Percentiles rank a stretch among this genome's conserved stretches.
Evolutionary conservation across 352 stramenopile genomes (phyloP).

Genomic region (Pythium coloratum): DNA sequence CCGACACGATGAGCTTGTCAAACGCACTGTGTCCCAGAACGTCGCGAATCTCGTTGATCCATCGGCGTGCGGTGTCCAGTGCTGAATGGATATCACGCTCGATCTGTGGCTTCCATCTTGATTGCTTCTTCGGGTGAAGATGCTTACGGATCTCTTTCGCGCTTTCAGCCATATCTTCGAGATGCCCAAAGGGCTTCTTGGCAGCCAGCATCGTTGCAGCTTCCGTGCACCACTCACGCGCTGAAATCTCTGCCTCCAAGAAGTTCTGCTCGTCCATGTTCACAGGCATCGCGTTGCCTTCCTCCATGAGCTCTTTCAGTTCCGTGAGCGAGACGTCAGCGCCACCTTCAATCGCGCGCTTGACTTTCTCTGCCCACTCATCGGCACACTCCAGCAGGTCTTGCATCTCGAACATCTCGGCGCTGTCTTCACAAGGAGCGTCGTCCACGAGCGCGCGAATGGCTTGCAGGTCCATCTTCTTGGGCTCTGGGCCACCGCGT

Average conservation of each 20-base stretch:
- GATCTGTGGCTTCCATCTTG: conserved; percentile 81
- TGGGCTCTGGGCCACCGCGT: conserved; percentile 46
- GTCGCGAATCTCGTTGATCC: conserved; percentile 78
- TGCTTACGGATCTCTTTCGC: conserved; percentile 71
- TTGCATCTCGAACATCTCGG: conserved; percentile 90
- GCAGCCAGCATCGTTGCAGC: conserved; percentile 54
- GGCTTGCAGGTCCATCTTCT: conserved; percentile 81
- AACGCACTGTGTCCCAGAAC: conserved; percentile 57
- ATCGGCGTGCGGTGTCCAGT: conserved; percentile 67
- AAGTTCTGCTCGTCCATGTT: conserved; percentile 87
- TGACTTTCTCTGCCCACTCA: conserved; percentile 80
- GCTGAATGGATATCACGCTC: conserved; percentile 75
- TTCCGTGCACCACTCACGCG: conserved; percentile 72
- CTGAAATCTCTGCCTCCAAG: conserved; percentile 74
- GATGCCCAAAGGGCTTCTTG: conserved; percentile 61
- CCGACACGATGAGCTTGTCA: conserved; percentile 57
- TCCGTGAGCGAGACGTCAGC: conserved; percentile 65
- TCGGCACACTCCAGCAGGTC: conserved; percentile 86
- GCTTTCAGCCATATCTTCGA: conserved; percentile 58
- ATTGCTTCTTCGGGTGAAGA: conserved; percentile 75
- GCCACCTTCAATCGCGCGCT: conserved; percentile 70
- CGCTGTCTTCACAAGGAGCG: conserved; percentile 82
- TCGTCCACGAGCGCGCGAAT: conserved; percentile 85
- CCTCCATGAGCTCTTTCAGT: conserved; percentile 77
- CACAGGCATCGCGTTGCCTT: conserved; percentile 84